Conservation (phyloP, 108 stramenopile species). For the Hondaea fermentalgiana region DNA sequence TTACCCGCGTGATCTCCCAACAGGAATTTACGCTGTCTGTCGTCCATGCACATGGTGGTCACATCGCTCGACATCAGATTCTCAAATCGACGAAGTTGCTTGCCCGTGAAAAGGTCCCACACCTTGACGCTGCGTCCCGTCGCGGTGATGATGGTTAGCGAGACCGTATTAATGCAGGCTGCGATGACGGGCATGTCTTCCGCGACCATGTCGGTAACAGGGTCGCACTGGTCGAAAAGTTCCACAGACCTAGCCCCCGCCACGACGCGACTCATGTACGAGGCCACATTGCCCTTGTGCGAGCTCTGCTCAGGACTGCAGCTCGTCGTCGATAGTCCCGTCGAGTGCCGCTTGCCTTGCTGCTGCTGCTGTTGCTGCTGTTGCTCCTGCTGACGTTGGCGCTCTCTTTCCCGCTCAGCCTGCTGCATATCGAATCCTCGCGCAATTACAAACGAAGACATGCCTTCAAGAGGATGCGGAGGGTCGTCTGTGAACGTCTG, state of each 20-base stretch:
- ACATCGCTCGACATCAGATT: conserved; percentile 29
- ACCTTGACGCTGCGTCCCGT: conserved; percentile 31
- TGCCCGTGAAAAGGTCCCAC: conserved; percentile 44
- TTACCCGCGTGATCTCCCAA: conserved; percentile 32
- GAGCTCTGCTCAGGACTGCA: not conserved
- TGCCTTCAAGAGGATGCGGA: conserved; percentile 27
- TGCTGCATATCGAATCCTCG: not conserved
- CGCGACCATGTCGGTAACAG: conserved; percentile 41
- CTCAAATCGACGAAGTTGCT: conserved; percentile 20
- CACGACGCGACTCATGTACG: conserved; percentile 32
- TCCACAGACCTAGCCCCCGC: conserved; percentile 37
- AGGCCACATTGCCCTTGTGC: not conserved
- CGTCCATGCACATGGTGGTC: conserved; percentile 41
- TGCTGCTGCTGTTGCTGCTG: no score
- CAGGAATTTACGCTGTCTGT: conserved; percentile 42
- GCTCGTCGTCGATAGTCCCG: no score
- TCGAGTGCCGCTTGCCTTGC: no score
- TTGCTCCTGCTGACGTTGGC: not conserved
- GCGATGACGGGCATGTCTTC: conserved; percentile 40
- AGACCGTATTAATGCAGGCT: conserved; percentile 33
- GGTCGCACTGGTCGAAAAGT: conserved; percentile 46
- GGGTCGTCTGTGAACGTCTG: conserved; percentile 39
- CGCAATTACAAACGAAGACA: conserved; percentile 1
- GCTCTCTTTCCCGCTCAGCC: not conserved
- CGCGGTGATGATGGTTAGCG: conserved; percentile 37